Evolutionary conservation across 345 rosid species (phyloP).

Genomic region (Citropsis articulata): DNA sequence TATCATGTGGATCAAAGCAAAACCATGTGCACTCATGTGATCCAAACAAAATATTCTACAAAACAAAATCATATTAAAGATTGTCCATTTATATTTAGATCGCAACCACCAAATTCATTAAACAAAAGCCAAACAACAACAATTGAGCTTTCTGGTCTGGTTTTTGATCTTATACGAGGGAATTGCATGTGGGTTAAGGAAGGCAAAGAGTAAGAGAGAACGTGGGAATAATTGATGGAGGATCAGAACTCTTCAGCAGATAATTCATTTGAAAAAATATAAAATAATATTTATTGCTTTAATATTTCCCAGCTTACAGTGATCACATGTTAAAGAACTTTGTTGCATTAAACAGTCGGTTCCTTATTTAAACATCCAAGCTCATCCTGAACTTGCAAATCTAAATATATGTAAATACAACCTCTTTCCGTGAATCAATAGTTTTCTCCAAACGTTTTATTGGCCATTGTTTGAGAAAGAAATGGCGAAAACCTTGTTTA

Average conservation of each 20-base stretch:
- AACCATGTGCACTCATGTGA: conserved; percentile 18
- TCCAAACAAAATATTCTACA: conserved; percentile 5
- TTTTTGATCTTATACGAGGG: conserved; percentile 39
- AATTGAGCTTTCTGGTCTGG: conserved; percentile 20
- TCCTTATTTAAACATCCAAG: conserved; percentile 29
- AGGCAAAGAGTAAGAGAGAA: conserved; percentile 27
- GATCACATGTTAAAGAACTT: conserved; percentile 36
- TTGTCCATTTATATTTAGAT: conserved; percentile 15
- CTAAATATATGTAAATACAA: conserved; percentile 14
- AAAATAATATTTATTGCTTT: neutral
- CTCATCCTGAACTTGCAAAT: conserved; percentile 15
- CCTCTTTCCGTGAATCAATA: neutral
- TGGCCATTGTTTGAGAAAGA: neutral
- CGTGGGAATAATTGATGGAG: conserved; percentile 59
- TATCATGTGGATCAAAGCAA: conserved; percentile 14
- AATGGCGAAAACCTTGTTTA: conserved; percentile 34
- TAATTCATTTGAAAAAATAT: conserved; percentile 11
- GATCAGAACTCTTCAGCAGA: conserved; percentile 30
- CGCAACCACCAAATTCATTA: conserved; percentile 3
- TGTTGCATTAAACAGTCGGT: conserved; percentile 18
- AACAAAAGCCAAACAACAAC: neutral
- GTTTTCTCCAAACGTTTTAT: neutral
- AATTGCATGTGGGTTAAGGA: conserved; percentile 42
- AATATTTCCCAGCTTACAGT: conserved; percentile 17
- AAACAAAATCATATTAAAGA: neutral